Percentiles rank a stretch among this genome's conserved stretches.
phyloP scores from a whole-genome alignment of 2,329 filamentous ascomycete genomes.

The Cercospora sp. region DNA sequence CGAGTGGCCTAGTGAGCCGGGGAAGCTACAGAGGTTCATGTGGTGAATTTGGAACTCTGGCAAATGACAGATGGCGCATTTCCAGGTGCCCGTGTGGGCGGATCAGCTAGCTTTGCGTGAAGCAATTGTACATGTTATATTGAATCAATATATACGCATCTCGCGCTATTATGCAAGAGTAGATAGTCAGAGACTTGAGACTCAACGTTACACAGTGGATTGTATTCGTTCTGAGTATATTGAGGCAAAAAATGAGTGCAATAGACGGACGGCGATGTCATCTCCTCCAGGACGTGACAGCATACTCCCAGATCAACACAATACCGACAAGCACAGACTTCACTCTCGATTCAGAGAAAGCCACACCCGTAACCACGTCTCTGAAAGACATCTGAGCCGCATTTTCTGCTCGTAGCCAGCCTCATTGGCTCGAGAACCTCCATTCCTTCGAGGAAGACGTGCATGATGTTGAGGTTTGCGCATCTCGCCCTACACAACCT shows the following conservation, averaged over 20 bases:
- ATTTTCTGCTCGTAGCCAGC: no score
- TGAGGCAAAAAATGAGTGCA: background rate
- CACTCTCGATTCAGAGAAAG: no score
- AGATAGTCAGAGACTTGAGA: background rate
- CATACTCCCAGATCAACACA: no score
- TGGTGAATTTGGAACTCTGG: conserved; percentile 55
- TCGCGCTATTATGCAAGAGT: background rate
- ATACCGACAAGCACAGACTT: no score
- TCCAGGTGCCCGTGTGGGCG: background rate
- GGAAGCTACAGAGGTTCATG: conserved; percentile 73
- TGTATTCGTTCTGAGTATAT: background rate
- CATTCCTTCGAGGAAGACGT: no score
- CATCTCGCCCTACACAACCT: background rate
- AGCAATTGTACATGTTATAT: background rate
- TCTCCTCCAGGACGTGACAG: background rate
- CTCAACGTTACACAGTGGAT: background rate
- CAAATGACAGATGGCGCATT: background rate
- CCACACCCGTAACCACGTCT: no score
- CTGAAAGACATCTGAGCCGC: no score
- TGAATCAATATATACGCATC: background rate
- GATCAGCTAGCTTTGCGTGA: background rate
- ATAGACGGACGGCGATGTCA: background rate
- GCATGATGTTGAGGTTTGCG: no score
- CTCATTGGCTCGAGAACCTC: no score
- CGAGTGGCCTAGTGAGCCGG: conserved; percentile 63